phyloP scores from a whole-genome alignment of 208 protist species.

The Naegleria gruberi region DNA sequence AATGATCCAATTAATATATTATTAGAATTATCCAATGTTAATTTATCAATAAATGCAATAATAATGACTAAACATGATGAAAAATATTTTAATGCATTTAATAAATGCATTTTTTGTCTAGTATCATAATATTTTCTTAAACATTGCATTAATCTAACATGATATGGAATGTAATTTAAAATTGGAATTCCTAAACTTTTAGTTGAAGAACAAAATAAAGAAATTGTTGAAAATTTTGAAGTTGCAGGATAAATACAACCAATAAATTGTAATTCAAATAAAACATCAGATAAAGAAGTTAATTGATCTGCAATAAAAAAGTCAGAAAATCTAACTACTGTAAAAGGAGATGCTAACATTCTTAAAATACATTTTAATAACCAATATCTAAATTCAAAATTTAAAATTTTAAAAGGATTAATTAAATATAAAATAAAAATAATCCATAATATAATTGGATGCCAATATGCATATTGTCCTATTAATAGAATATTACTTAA shows the following conservation, averaged over 20 bases:
- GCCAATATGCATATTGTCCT: not conserved
- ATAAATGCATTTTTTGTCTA: not conserved
- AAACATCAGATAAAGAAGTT: not conserved
- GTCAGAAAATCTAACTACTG: not conserved
- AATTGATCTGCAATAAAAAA: constrained; percentile 8
- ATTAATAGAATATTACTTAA: not conserved
- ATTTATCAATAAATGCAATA: not conserved
- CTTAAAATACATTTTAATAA: not conserved
- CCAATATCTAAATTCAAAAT: not conserved
- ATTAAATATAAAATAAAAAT: not conserved
- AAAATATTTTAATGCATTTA: not conserved
- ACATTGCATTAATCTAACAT: not conserved
- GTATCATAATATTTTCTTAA: not conserved
- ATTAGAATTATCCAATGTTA: not conserved
- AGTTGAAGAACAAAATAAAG: not conserved
- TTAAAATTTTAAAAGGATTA: not conserved
- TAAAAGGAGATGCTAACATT: not conserved
- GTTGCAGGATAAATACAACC: constrained; percentile 1
- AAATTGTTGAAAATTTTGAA: not conserved
- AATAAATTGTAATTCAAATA: constrained; percentile 22
- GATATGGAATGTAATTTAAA: not conserved
- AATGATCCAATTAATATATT: not conserved
- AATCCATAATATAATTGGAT: not conserved
- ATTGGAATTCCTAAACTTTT: not conserved
- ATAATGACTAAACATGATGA: not conserved